Percentiles rank a stretch among this genome's conserved stretches.
Conservation (phyloP, 2,329 filamentous ascomycete species). For the Fusarium sp. region DNA sequence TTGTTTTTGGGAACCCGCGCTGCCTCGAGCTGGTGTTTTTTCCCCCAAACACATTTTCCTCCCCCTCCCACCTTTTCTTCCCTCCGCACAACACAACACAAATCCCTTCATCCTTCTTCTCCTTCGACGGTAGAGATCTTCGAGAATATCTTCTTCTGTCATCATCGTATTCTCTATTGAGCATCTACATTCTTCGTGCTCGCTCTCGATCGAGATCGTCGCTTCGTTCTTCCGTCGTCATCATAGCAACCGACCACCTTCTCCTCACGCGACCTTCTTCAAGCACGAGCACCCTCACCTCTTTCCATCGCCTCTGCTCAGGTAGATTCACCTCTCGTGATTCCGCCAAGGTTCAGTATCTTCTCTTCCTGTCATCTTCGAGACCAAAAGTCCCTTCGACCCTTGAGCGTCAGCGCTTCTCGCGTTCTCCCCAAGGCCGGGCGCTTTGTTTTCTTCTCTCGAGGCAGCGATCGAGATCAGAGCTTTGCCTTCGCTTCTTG, state of each 20-base stretch:
- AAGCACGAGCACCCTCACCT: not conserved
- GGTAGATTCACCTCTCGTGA: not conserved
- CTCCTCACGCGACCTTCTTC: not conserved
- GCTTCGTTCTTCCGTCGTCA: not conserved
- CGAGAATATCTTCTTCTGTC: not conserved
- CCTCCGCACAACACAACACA: not conserved
- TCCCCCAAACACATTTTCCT: not conserved
- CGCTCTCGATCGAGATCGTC: not conserved
- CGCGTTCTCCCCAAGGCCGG: not conserved
- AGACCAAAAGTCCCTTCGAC: not conserved
- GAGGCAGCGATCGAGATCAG: not conserved
- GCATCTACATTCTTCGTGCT: not conserved
- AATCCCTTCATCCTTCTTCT: not conserved
- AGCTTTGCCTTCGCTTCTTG: not conserved
- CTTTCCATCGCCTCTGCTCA: not conserved
- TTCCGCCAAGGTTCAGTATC: not conserved
- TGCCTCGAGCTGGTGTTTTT: not conserved
- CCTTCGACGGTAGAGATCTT: not conserved
- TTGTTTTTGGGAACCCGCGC: not conserved
- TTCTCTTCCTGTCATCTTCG: not conserved
- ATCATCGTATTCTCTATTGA: not conserved
- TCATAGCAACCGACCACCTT: not conserved
- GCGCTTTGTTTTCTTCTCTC: not conserved
- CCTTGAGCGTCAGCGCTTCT: not conserved
- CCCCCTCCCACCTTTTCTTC: not conserved